phyloP scores from a whole-genome alignment of 2,329 filamentous ascomycete genomes.

The Alternaria arbusti region DNA sequence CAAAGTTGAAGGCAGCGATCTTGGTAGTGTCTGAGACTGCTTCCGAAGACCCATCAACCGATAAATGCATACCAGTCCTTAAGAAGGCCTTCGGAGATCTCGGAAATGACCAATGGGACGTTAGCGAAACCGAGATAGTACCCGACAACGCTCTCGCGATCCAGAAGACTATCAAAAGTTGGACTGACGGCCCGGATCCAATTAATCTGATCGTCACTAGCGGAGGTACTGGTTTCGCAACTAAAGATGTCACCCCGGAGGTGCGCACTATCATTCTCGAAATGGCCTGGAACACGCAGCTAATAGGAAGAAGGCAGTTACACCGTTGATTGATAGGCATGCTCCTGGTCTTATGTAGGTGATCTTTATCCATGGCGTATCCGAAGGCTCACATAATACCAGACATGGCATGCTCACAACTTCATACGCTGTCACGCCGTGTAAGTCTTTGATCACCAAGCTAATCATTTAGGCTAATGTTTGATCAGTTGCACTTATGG shows the following conservation, averaged over 20 bases:
- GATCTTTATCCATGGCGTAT: not conserved
- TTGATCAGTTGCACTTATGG: constrained; percentile 87
- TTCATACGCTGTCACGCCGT: constrained; percentile 86
- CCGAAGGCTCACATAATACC: constrained; percentile 14
- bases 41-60: constrained; percentile 76
- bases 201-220: constrained; percentile 85
- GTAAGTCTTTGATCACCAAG: constrained; percentile 61
- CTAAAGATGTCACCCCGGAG: constrained; percentile 86
- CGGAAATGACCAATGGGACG: constrained; percentile 73
- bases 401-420: constrained; percentile 91
- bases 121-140: constrained; percentile 75
- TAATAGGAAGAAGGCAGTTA: constrained; percentile 67
- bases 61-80: constrained; percentile 73
- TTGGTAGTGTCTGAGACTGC: constrained; percentile 93
- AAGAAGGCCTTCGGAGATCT: constrained; percentile 71
- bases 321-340: constrained; percentile 78
- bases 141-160: constrained; percentile 78
- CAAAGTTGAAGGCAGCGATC: constrained; percentile 73
- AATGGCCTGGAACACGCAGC: not conserved
- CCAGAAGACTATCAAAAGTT: constrained; percentile 72
- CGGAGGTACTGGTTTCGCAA: constrained; percentile 91
- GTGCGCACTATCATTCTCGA: constrained; percentile 52
- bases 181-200: constrained; percentile 69
- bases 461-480: constrained; percentile 19
- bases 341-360: constrained; percentile 82